phyloP scores from a whole-genome alignment of 495 filamentous ascomycete species.

The Tirmania nivea region DNA sequence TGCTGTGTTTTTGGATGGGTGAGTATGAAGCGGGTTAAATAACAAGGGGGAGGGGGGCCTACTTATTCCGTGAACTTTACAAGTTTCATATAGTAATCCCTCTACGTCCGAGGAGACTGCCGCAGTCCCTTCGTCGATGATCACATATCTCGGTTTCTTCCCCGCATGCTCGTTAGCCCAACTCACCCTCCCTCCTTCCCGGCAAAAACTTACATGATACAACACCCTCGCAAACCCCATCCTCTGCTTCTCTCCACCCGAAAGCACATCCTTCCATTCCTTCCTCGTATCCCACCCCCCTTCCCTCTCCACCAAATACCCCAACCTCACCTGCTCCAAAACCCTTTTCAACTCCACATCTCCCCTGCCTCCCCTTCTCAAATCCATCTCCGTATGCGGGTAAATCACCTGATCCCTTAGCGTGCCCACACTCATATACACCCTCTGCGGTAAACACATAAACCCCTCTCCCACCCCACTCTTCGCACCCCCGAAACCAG shows the following conservation, averaged over 20 bases:
- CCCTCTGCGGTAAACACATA: constrained; percentile 93
- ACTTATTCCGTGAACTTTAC: constrained; percentile 67
- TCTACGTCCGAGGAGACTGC: constrained; percentile 90
- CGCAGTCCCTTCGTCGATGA: constrained; percentile 87
- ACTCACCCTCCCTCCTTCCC: too few species aligned
- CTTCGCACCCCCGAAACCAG: neutral
- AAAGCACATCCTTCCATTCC: constrained; percentile 95
- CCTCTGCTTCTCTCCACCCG: constrained; percentile 94
- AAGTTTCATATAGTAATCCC: constrained; percentile 73
- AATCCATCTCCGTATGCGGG: constrained; percentile 81
- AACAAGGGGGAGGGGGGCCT: neutral
- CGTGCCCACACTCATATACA: constrained; percentile 87
- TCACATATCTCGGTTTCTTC: constrained; percentile 58
- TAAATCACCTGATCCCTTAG: constrained; percentile 96
- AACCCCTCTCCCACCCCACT: constrained; percentile 62
- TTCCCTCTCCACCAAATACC: constrained; percentile 76
- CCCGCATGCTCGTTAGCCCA: neutral
- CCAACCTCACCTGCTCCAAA: constrained; percentile 62
- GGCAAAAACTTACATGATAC: constrained; percentile 46
- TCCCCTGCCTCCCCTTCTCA: constrained; percentile 55
- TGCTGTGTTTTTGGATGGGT: constrained; percentile 23
- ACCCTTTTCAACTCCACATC: constrained; percentile 55
- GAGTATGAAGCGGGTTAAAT: constrained; percentile 13
- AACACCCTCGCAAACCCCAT: constrained; percentile 74
- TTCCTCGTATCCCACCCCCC: constrained; percentile 93